Percentiles rank a stretch among this genome's conserved stretches.
phyloP scores from a whole-genome alignment of 257 asterid species.

The Hygrophila difformis region DNA sequence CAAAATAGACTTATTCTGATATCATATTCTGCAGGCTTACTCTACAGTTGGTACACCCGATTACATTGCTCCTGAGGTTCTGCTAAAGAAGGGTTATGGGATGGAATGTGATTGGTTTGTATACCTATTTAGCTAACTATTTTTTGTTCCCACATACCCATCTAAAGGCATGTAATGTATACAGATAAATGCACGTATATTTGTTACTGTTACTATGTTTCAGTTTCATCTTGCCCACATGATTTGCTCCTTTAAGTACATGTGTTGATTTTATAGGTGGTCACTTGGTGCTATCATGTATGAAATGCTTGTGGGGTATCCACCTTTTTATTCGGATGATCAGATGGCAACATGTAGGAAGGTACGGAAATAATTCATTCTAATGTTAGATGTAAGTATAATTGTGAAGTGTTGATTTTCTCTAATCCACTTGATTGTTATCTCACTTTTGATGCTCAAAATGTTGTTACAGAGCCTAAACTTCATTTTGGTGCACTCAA shows the following conservation, averaged over 20 bases:
- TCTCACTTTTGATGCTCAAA: too few species aligned
- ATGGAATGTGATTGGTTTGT: constrained; percentile 99
- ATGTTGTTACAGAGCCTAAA: too few species aligned
- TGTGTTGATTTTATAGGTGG: constrained; percentile 56
- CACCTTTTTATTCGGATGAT: constrained; percentile 96
- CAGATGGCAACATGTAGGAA: constrained; percentile 99
- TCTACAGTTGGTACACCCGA: constrained; percentile 98
- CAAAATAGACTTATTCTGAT: constrained; percentile 9
- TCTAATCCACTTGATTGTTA: too few species aligned
- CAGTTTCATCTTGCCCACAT: neutral
- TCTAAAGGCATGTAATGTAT: too few species aligned
- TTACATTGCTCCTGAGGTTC: constrained; percentile 94
- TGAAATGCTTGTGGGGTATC: constrained; percentile 98
- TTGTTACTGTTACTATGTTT: too few species aligned
- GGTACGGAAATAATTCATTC: constrained; percentile 38
- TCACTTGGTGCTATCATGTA: constrained; percentile 99
- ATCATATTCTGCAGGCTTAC: constrained; percentile 62
- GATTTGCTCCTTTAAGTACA: constrained; percentile 6
- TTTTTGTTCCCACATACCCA: constrained; percentile 4
- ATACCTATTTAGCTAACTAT: constrained; percentile 8
- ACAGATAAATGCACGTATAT: too few species aligned
- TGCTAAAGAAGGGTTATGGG: constrained; percentile 94
- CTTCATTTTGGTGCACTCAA: too few species aligned
- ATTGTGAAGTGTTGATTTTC: neutral
- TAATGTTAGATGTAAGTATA: constrained; percentile 11